Evolutionary conservation across 148 eudicot species (phyloP).

Genomic region (Cornus kousa): DNA sequence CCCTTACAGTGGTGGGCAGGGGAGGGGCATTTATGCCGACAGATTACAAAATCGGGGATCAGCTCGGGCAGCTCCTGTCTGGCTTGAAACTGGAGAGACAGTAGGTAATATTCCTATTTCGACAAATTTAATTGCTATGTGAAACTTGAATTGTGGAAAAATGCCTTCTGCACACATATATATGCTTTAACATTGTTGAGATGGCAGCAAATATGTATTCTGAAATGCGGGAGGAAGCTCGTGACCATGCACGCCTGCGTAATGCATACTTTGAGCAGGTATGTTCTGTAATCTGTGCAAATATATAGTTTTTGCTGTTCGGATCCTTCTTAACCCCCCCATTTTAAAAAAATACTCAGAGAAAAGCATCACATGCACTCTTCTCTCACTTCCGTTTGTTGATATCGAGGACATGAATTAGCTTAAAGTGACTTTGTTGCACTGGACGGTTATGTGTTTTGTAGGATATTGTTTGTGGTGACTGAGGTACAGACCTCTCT

Average conservation of each 20-base stretch:
- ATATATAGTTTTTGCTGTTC: neutral
- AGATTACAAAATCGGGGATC: constrained; percentile 60
- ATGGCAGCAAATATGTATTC: constrained; percentile 87
- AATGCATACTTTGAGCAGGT: constrained; percentile 97
- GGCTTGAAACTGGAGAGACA: constrained; percentile 99
- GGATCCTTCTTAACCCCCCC: neutral
- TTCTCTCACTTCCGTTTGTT: neutral
- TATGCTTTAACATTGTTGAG: constrained; percentile 44
- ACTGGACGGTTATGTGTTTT: neutral
- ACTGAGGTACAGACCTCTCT: neutral
- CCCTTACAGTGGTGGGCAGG: constrained; percentile 55
- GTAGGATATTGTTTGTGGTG: neutral
- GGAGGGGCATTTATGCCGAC: constrained; percentile 53
- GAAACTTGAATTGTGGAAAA: constrained; percentile 1
- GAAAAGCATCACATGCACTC: neutral
- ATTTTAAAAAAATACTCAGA: too few relatives aligned
- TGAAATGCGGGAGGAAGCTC: constrained; percentile 91
- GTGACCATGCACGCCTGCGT: constrained; percentile 83
- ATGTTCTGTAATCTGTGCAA: constrained; percentile 13
- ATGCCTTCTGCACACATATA: constrained; percentile 23
- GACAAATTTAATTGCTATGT: constrained; percentile 16
- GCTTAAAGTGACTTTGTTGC: neutral
- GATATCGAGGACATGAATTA: neutral
- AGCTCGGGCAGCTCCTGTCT: constrained; percentile 64
- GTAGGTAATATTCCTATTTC: constrained; percentile 65